These are phyloP conservation scores for Phytophthora cryptogea DNA, from an alignment of 352 stramenopile species.

Conservation along the genomic window DNA sequence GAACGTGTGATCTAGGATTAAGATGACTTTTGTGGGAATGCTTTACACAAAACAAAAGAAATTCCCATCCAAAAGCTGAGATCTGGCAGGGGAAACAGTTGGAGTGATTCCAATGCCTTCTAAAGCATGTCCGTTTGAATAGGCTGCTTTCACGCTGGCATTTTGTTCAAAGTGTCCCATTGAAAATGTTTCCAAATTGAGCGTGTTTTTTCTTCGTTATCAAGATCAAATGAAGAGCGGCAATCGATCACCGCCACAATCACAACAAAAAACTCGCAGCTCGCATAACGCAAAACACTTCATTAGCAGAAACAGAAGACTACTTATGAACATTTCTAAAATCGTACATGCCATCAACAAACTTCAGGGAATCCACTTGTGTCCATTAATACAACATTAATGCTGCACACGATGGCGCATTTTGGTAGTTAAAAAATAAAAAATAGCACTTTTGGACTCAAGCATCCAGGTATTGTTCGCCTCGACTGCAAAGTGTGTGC, in stretches of 20 bases:
- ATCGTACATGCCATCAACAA: not conserved
- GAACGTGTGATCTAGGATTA: not conserved
- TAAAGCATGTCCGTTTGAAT: slow-evolving; percentile 9
- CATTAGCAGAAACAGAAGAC: not conserved
- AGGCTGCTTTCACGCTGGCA: slow-evolving; percentile 2
- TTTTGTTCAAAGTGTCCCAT: slow-evolving; percentile 4
- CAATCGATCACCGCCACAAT: slow-evolving; percentile 10
- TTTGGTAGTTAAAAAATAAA: slow-evolving; percentile 13
- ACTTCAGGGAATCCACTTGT: not conserved
- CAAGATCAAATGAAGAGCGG: slow-evolving; percentile 16
- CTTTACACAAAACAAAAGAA: not conserved
- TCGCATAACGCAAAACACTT: not conserved
- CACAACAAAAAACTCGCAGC: slow-evolving; percentile 1
- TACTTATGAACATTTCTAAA: not conserved
- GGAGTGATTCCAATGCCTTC: slow-evolving; percentile 27
- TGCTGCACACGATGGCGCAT: slow-evolving; percentile 2
- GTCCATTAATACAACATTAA: slow-evolving; percentile 13
- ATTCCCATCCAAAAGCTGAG: slow-evolving; percentile 3
- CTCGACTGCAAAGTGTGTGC: slow-evolving; percentile 14
- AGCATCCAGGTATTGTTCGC: slow-evolving; percentile 9
- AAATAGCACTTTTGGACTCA: slow-evolving; percentile 9
- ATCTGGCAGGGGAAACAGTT: slow-evolving; percentile 16
- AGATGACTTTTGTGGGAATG: not conserved
- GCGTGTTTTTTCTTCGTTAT: slow-evolving; percentile 5
- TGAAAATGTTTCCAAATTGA: slow-evolving; percentile 14